Base-by-base conservation (phyloP, 352 stramenopile genomes). In the Phytophthora citricola region DNA sequence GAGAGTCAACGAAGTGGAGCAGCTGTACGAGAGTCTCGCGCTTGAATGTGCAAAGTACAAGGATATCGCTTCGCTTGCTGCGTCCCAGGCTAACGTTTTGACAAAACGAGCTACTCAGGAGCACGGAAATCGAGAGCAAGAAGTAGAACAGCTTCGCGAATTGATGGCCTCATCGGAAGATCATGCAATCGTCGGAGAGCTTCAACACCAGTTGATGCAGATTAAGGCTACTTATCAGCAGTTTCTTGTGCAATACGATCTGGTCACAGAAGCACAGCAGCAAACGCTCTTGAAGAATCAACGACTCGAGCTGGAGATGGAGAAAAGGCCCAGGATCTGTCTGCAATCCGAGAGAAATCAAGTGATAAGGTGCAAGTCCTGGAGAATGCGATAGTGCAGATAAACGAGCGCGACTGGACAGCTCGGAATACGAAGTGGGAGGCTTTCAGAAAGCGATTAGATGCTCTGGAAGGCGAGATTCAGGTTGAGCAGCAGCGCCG, bases 131-230 rank as follows among this genome's bases (percentile, higher is more conserved):
- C 58, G 79, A 8, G 71, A 90, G 2, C 72, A 91, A 29, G 65
- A 92, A 24, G 76, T 92, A 31, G 75, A 93, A 4, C 79, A 87
- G 10, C 55, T 92, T 6, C 71, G 73, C 5, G 81, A 97, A 32
- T 66, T 96, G 12, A 91, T 93, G 57, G 79, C 73, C 0, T 77
- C 86, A 0, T 94, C 78, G 2, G 93, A 98, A 62, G 94, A 98
- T 66, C 90, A 97, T 41, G 80, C 90, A 4, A 79, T 98, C 31
- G 94, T 98, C 36, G 94, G 89, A 1, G 74, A 85, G 52, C 72
- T 98, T 11, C 94, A 98, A 66, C 81, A 93, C 29, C 84, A 97
- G 63, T 70, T 98, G 14, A 81, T 95, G 63, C 79, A 93, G n/a
- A 87, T 96, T n/a, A 96, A 92, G 58, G 41, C 72, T 4, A 89